Conservation (phyloP, 1,284 basidiomycete species). For the Sanghuangporus baumii region DNA sequence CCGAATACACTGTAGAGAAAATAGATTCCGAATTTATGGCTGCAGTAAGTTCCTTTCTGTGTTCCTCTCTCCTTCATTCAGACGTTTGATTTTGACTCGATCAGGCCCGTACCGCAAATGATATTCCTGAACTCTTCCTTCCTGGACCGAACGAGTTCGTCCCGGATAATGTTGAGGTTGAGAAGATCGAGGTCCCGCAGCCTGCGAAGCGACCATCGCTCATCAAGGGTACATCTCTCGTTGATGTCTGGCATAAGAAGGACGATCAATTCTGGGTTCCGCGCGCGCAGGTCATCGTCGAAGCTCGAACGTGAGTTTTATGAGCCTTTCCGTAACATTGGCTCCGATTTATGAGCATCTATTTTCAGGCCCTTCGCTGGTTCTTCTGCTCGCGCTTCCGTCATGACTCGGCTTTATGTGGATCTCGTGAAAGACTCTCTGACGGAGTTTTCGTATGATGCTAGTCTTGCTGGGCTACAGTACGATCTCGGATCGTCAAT, state of each 20-base stretch:
- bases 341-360: conserved; percentile 3
- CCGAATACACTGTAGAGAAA: conserved; percentile 68
- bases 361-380: conserved; percentile 45
- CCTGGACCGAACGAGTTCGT: conserved; percentile 88
- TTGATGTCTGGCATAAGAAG: conserved; percentile 90
- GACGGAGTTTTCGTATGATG: conserved; percentile 90
- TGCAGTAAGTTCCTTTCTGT: conserved; percentile 39
- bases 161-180: conserved; percentile 80
- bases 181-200: conserved; percentile 64
- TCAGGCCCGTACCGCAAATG: conserved; percentile 58
- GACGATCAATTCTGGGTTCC: conserved; percentile 96
- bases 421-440: conserved; percentile 88
- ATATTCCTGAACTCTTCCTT: conserved; percentile 67
- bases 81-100: neutral
- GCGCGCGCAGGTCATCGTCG: conserved; percentile 70
- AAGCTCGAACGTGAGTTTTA: conserved; percentile 57
- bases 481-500: conserved; percentile 70
- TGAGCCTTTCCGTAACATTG: neutral
- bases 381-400: conserved; percentile 48
- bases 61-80: neutral
- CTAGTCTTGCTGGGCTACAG: conserved; percentile 83
- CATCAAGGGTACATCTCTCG: conserved; percentile 65
- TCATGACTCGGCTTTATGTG: conserved; percentile 75
- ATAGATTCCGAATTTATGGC: conserved; percentile 62
- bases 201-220: conserved; percentile 72